Conservation (phyloP, 257 asterid species). For the Parsonsia alboflavescens region DNA sequence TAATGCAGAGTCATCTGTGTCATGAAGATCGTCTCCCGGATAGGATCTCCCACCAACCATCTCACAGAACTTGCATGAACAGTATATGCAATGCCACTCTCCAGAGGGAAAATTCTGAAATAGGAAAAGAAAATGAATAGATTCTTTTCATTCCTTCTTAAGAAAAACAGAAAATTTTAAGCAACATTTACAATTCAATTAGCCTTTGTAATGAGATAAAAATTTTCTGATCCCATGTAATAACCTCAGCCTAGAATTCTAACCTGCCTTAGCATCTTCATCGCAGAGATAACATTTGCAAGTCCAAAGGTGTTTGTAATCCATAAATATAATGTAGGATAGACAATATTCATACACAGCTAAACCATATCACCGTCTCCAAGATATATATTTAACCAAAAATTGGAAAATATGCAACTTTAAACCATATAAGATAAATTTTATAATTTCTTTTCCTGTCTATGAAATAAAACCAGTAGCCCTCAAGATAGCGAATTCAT, state of each 20-base stretch:
- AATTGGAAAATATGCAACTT: neutral
- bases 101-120: conserved; percentile 70
- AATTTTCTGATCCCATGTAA: neutral
- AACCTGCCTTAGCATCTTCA: neutral
- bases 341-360: neutral
- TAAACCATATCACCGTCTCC: neutral
- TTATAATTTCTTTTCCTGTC: neutral
- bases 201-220: neutral
- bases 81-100: conserved; percentile 80
- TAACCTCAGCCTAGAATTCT: neutral
- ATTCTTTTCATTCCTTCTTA: neutral
- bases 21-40: conserved; percentile 28
- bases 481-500: neutral
- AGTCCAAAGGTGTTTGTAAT: neutral
- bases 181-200: neutral
- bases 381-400: neutral
- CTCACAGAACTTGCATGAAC: conserved; percentile 95
- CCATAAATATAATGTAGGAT: neutral
- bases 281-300: neutral
- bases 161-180: neutral
- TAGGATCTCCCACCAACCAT: conserved; percentile 40
- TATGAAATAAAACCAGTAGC: neutral
- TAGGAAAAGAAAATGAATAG: neutral
- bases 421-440: neutral
- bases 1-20: conserved; percentile 33